Percentiles rank a stretch among this genome's conserved stretches.
These are phyloP conservation scores for Pigoraptor vietnamica DNA, from an alignment of 78 protist genomes.

Conservation along the genomic window DNA sequence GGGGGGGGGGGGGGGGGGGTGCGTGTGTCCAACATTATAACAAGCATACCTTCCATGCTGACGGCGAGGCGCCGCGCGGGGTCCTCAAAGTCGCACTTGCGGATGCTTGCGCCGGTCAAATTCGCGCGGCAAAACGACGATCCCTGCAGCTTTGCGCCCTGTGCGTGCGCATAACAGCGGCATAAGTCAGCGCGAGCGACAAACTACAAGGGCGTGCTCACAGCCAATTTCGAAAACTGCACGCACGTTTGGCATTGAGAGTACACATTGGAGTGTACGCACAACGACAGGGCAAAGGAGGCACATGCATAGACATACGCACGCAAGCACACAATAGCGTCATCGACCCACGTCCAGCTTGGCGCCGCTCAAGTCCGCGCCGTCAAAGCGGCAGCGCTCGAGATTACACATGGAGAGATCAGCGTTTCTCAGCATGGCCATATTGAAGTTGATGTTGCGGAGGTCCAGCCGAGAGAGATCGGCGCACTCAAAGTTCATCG, in stretches of 20 bases:
- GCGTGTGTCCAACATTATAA: too few relatives aligned
- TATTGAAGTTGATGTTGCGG: neutral
- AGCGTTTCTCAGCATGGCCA: neutral
- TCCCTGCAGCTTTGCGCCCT: neutral
- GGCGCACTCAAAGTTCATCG: neutral
- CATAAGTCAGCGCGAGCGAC: too few relatives aligned
- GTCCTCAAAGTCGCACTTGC: neutral
- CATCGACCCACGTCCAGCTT: neutral
- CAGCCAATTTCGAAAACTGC: neutral
- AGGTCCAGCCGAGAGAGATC: neutral
- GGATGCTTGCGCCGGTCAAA: neutral
- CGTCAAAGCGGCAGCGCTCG: neutral
- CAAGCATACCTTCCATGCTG: neutral
- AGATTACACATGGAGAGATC: neutral
- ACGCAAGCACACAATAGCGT: neutral
- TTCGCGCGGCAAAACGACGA: neutral
- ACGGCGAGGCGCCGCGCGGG: neutral
- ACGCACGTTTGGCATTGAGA: too few relatives aligned
- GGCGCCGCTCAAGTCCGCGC: neutral
- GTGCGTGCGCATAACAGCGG: too few relatives aligned
- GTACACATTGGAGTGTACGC: neutral
- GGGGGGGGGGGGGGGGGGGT: too few relatives aligned
- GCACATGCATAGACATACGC: neutral
- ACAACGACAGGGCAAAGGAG: too few relatives aligned
- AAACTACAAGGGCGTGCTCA: neutral